Conservation (phyloP, 345 rosid genomes). For the Melaleuca alternifolia region DNA sequence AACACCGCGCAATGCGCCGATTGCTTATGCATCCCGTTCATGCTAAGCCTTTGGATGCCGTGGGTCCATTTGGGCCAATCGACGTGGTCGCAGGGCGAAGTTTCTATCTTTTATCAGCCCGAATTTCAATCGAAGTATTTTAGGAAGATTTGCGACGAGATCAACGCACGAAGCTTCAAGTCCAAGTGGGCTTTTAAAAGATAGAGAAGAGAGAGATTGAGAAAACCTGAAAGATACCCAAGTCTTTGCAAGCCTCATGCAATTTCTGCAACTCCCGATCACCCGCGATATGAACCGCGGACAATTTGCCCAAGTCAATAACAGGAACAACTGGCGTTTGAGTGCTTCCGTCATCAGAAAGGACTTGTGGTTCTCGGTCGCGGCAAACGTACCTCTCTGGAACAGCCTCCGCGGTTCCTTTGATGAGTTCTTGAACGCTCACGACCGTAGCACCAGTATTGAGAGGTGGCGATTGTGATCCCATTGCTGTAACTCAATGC, state of each 20-base stretch:
- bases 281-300: background rate
- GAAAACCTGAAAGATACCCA: constrained; percentile 13
- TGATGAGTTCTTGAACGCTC: constrained; percentile 14
- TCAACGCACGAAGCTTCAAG: background rate
- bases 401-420: background rate
- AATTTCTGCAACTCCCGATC: background rate
- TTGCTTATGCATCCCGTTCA: background rate
- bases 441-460: background rate
- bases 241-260: constrained; percentile 8
- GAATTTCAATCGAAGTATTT: background rate
- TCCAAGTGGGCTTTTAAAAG: background rate
- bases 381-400: constrained; percentile 6
- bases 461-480: background rate
- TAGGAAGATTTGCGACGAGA: background rate
- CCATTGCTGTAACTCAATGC: background rate
- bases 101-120: background rate
- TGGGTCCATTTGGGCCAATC: background rate
- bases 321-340: background rate
- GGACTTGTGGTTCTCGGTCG: background rate
- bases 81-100: background rate
- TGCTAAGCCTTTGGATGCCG: background rate
- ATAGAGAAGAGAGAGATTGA: background rate
- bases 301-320: constrained; percentile 1
- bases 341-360: background rate
- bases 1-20: background rate